Evolutionary conservation across 331 rosid genomes (phyloP).

Genomic region (Quercus phellos): DNA sequence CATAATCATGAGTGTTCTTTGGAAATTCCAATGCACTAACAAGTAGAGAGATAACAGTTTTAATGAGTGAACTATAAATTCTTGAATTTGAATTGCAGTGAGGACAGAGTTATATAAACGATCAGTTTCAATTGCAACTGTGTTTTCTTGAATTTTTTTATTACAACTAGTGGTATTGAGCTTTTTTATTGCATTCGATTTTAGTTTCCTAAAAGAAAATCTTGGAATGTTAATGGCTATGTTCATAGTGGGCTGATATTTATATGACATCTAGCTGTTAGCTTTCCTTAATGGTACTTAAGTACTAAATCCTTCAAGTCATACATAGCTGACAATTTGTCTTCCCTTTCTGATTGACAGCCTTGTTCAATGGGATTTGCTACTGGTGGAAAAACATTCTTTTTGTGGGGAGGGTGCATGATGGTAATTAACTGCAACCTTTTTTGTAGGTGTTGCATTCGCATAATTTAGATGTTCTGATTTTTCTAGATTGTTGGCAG

Average conservation of each 20-base stretch:
- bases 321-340: constrained; percentile 1
- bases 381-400: constrained; percentile 96
- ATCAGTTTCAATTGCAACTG: not conserved
- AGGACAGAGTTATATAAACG: not conserved
- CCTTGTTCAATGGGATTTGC: constrained; percentile 99
- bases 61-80: not conserved
- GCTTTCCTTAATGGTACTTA: not conserved
- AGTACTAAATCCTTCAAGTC: not conserved
- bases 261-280: not conserved
- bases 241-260: constrained; percentile 8
- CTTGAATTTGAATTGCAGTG: not conserved
- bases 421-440: constrained; percentile 65
- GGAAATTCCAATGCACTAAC: not conserved
- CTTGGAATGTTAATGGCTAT: constrained; percentile 7
- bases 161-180: constrained; percentile 4
- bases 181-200: constrained; percentile 14
- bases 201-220: not conserved
- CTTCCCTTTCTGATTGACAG: constrained; percentile 36
- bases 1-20: not conserved
- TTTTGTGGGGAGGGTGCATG: constrained; percentile 99
- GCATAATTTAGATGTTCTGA: constrained; percentile 17
- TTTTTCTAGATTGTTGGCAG: constrained; percentile 41
- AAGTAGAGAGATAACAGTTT: not conserved
- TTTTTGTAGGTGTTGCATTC: not conserved
- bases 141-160: not conserved